Conservation (phyloP, 306 rosid genomes). For the Fragaria nilgerrensis region DNA sequence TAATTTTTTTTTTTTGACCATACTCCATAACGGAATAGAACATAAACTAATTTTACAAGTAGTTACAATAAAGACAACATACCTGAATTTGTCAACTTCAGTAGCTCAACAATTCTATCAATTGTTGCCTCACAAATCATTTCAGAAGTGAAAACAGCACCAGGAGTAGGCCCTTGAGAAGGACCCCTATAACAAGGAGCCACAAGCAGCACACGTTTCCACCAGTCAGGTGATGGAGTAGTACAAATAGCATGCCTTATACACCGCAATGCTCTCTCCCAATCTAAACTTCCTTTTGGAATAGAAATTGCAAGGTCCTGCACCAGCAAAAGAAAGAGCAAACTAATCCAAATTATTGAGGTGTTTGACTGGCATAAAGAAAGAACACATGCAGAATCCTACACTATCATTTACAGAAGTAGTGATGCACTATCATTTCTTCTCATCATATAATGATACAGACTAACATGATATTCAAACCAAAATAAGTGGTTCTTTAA, state of each 20-base stretch:
- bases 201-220: conserved; percentile 94
- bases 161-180: conserved; percentile 73
- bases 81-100: conserved; percentile 93
- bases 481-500: conserved; percentile 17
- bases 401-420: neutral
- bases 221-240: conserved; percentile 99
- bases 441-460: neutral
- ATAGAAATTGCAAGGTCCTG: conserved; percentile 83
- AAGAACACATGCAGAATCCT: conserved; percentile 15
- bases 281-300: conserved; percentile 91
- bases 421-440: neutral
- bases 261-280: conserved; percentile 98
- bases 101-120: conserved; percentile 86
- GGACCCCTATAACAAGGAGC: conserved; percentile 75
- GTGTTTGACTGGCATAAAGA: conserved; percentile 10
- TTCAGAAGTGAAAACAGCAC: conserved; percentile 95
- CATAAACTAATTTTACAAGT: neutral
- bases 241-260: conserved; percentile 89
- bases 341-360: conserved; percentile 21
- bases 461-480: neutral
- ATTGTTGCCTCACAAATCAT: conserved; percentile 92
- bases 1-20: neutral
- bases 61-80: conserved; percentile 27
- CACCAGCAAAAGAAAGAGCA: conserved; percentile 29
- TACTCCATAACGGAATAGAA: neutral